phyloP scores from a whole-genome alignment of 2,329 filamentous ascomycete species.

The Fusarium zealandicum region DNA sequence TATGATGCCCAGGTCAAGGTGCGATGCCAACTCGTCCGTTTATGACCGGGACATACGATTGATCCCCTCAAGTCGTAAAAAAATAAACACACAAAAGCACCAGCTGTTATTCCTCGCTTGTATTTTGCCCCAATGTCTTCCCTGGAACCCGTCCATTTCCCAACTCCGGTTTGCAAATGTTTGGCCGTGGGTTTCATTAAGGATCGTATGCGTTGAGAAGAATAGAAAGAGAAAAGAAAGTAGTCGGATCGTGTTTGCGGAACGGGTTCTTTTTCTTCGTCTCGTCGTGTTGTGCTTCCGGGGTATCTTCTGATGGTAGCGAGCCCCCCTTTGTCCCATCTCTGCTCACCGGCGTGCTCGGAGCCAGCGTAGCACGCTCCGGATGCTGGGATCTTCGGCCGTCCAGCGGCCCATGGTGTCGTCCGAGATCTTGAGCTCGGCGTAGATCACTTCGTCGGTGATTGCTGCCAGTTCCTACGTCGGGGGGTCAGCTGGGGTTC shows the following conservation, averaged over 20 bases:
- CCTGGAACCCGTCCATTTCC: conserved; percentile 6
- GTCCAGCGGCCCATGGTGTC: conserved; percentile 66
- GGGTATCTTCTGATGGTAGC: conserved; percentile 24
- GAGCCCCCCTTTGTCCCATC: conserved; percentile 9
- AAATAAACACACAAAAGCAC: conserved; percentile 16
- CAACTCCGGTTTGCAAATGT: conserved; percentile 23
- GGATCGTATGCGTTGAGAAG: conserved; percentile 32
- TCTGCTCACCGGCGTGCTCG: conserved; percentile 45
- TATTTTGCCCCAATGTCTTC: conserved; percentile 10
- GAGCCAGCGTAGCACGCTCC: conserved; percentile 66
- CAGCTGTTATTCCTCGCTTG: conserved; percentile 19
- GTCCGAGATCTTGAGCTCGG: conserved; percentile 61
- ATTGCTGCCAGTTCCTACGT: conserved; percentile 61
- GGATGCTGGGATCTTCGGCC: conserved; percentile 66
- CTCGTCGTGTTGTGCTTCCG: conserved; percentile 6
- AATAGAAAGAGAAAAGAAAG: conserved; percentile 29
- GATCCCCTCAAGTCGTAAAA: conserved; percentile 22
- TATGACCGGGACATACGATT: conserved; percentile 20
- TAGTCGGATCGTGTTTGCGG: conserved; percentile 18
- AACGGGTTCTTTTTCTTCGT: conserved; percentile 2
- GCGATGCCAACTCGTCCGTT: conserved; percentile 16
- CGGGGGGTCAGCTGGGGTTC: not conserved
- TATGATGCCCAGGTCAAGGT: conserved; percentile 21
- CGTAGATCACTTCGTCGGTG: conserved; percentile 66
- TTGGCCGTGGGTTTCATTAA: conserved; percentile 34